Conservation (phyloP, 805 yeast genomes). For the Teunomyces gatunensis region DNA sequence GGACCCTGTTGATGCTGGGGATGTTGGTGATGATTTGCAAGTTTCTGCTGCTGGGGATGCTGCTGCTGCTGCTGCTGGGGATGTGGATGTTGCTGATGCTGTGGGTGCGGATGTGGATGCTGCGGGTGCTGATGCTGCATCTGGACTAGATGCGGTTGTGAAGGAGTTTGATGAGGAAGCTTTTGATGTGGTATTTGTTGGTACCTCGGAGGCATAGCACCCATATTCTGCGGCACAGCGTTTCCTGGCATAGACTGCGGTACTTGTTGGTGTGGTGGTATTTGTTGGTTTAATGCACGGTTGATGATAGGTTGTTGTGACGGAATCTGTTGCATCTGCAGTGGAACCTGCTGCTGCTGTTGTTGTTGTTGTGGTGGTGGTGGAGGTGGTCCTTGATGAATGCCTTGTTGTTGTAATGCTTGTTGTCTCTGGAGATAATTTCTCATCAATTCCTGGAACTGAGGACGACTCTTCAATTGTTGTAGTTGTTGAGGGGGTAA, state of each 20-base stretch:
- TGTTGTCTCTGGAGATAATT: slow-evolving; percentile 42
- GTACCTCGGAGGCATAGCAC: background rate
- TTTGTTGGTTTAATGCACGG: background rate
- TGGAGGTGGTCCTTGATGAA: background rate
- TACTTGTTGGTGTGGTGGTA: background rate
- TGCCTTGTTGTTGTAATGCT: slow-evolving; percentile 14
- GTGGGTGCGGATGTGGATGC: slow-evolving; percentile 6
- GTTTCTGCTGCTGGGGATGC: slow-evolving; percentile 9
- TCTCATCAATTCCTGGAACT: slow-evolving; percentile 39
- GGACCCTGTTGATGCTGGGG: slow-evolving; percentile 3
- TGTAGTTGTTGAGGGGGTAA: slow-evolving; percentile 43
- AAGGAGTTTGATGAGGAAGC: background rate
- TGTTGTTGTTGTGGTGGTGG: background rate
- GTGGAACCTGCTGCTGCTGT: background rate
- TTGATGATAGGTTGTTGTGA: slow-evolving; percentile 2
- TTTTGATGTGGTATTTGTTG: background rate
- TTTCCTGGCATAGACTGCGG: background rate
- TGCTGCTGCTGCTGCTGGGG: slow-evolving; percentile 9
- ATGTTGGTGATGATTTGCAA: slow-evolving; percentile 14
- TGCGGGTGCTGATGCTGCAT: slow-evolving; percentile 16
- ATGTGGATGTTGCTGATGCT: slow-evolving; percentile 12
- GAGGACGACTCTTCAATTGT: slow-evolving; percentile 42
- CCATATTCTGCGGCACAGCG: background rate
- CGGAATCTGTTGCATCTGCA: slow-evolving; percentile 3
- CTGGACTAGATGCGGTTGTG: background rate